phyloP scores from a whole-genome alignment of 768 basidiomycete genomes.

The Rhodotorula graminis region DNA sequence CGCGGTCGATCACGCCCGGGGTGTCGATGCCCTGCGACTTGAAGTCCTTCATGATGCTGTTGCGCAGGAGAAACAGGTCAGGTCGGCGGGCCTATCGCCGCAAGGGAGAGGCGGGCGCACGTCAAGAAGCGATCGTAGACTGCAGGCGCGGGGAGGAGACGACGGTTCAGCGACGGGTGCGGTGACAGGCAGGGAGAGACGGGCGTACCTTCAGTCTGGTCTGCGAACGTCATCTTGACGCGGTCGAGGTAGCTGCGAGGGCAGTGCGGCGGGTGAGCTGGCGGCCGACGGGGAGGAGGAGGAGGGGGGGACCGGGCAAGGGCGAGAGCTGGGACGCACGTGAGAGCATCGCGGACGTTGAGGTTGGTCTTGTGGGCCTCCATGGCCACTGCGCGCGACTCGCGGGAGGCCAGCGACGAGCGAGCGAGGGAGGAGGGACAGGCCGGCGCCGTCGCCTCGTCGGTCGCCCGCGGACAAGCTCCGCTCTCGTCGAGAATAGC shows the following conservation, averaged over 20 bases:
- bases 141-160: neutral
- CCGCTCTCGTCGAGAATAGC: too few species aligned
- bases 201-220: slow-evolving; percentile 35
- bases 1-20: slow-evolving; percentile 87
- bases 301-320: neutral
- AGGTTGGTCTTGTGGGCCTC: slow-evolving; percentile 27
- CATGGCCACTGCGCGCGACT: slow-evolving; percentile 1
- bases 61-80: slow-evolving; percentile 43
- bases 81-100: neutral
- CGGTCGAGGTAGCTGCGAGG: slow-evolving; percentile 44
- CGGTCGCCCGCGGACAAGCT: too few species aligned
- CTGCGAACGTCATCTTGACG: slow-evolving; percentile 45
- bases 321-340: slow-evolving; percentile 1
- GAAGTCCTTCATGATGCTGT: slow-evolving; percentile 96
- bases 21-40: slow-evolving; percentile 98
- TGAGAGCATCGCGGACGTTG: slow-evolving; percentile 37
- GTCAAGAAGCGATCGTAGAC: slow-evolving; percentile 40
- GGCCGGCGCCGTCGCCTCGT: too few species aligned
- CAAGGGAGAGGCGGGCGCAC: slow-evolving; percentile 53
- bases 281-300: neutral
- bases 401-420: neutral
- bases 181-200: too few species aligned
- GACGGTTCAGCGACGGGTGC: neutral
- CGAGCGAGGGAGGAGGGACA: neutral
- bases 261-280: neutral